Conservation (phyloP, 148 eudicot species). For the Talinum fruticosum region DNA sequence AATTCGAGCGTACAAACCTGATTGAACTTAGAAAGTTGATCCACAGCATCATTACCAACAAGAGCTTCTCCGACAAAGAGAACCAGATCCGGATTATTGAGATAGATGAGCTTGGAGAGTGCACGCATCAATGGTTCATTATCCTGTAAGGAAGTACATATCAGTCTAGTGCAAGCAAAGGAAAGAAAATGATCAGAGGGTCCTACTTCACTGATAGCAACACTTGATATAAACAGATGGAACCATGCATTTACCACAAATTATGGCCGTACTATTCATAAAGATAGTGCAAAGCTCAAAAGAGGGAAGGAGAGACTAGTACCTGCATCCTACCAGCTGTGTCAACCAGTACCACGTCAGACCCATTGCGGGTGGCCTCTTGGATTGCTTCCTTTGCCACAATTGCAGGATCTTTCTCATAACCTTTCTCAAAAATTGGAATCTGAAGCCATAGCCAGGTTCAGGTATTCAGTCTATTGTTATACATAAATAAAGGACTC, state of each 20-base stretch:
- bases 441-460: conserved; percentile 40
- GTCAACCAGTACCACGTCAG: conserved; percentile 98
- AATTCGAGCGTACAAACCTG: conserved; percentile 42
- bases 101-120: conserved; percentile 79
- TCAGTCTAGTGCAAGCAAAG: not conserved
- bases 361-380: conserved; percentile 83
- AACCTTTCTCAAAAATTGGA: conserved; percentile 98
- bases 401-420: conserved; percentile 96
- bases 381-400: conserved; percentile 98
- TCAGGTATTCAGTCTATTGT: conserved; percentile 2
- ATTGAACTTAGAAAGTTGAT: conserved; percentile 87
- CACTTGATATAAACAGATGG: not conserved
- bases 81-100: conserved; percentile 84
- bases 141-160: conserved; percentile 48
- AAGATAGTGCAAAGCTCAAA: not conserved
- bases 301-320: conserved; percentile 6
- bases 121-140: conserved; percentile 99
- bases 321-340: conserved; percentile 99
- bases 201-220: not conserved
- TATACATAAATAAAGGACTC: not conserved
- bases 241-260: not conserved
- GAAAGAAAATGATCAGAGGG: conserved; percentile 2
- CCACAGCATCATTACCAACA: conserved; percentile 96
- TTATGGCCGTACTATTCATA: not conserved
- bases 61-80: conserved; percentile 98